Conservation (phyloP, 257 asterid genomes). For the Fraxinus quadrangulata region DNA sequence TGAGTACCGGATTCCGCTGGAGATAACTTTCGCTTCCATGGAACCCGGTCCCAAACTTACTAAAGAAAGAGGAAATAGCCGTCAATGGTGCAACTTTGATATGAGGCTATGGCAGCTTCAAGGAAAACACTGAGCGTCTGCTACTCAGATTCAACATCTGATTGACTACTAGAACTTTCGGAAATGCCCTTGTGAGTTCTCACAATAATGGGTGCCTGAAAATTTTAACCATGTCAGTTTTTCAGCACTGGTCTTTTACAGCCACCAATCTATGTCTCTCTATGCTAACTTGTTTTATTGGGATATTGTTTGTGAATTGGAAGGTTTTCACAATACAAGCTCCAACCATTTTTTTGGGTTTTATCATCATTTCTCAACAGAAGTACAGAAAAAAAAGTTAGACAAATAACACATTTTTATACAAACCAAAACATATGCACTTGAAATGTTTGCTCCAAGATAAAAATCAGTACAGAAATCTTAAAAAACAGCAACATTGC, state of each 20-base stretch:
- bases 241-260: background rate
- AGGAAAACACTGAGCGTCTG: background rate
- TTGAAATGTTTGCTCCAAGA: background rate
- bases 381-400: background rate
- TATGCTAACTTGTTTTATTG: background rate
- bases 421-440: background rate
- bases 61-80: too few species aligned
- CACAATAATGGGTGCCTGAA: constrained; percentile 23
- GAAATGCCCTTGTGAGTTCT: constrained; percentile 10
- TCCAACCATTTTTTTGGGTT: background rate
- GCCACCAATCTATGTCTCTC: background rate
- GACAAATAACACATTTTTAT: background rate
- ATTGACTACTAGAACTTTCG: constrained; percentile 21
- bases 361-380: background rate
- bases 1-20: constrained; percentile 27
- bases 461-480: too few species aligned
- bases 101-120: background rate
- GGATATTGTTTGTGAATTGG: background rate
- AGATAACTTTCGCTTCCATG: constrained; percentile 30
- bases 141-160: constrained; percentile 10
- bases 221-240: constrained; percentile 8
- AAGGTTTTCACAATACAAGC: background rate
- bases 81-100: background rate
- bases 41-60: background rate
- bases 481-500: background rate